phyloP scores from a whole-genome alignment of 768 basidiomycete genomes.

The Mrakia frigida region DNA sequence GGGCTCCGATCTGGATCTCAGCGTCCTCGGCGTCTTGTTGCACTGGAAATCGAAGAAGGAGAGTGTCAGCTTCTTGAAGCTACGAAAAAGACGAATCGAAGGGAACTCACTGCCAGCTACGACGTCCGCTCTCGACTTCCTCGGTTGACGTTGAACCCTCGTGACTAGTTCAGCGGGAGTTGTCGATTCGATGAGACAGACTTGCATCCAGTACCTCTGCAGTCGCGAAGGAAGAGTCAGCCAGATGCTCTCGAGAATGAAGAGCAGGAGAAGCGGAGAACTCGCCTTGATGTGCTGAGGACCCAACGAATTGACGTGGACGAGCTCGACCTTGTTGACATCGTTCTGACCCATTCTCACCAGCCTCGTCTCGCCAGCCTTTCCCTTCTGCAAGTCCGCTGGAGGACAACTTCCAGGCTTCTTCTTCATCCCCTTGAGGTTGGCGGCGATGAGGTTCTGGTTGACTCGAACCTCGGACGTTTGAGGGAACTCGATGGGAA shows the following conservation, averaged over 20 bases:
- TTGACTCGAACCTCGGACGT: conserved; percentile 90
- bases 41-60: conserved; percentile 50
- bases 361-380: conserved; percentile 40
- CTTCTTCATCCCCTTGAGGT: conserved; percentile 88
- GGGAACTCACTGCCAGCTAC: conserved; percentile 59
- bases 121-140: conserved; percentile 60
- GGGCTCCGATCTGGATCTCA: conserved; percentile 82
- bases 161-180: conserved; percentile 46
- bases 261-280: too few relatives aligned
- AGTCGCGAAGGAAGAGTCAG: not conserved
- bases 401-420: conserved; percentile 92
- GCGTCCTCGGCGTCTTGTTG: conserved; percentile 62
- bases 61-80: conserved; percentile 6
- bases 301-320: conserved; percentile 72
- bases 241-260: too few relatives aligned
- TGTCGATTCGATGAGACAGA: conserved; percentile 17
- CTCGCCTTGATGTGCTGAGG: conserved; percentile 9
- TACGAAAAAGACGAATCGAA: not conserved
- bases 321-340: conserved; percentile 73
- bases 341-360: conserved; percentile 35
- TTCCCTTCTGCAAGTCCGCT: conserved; percentile 57
- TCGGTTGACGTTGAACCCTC: conserved; percentile 63
- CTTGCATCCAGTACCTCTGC: conserved; percentile 29
- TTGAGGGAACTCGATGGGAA: conserved; percentile 80
- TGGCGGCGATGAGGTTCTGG: conserved; percentile 60